A percentile compares a stretch with the other conserved stretches of the same genome.
phyloP scores from a whole-genome alignment of 257 asterid genomes.

The Penstemon eatonii region DNA sequence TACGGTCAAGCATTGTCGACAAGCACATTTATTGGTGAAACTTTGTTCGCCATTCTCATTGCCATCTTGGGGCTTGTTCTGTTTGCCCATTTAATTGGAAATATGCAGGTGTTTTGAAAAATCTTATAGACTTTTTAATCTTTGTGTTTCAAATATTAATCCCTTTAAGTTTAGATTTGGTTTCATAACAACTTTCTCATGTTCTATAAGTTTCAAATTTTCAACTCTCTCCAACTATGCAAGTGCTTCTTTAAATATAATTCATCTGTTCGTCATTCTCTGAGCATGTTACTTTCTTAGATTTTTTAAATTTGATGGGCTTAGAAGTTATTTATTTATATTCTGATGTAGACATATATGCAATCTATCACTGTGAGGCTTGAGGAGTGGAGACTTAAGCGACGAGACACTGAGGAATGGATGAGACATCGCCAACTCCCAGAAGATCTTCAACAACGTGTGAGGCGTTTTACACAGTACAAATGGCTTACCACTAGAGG shows the following conservation, averaged over 20 bases:
- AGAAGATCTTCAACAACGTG: constrained; percentile 55
- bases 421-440: constrained; percentile 93
- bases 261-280: neutral
- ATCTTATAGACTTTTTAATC: neutral
- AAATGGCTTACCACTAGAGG: constrained; percentile 91
- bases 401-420: constrained; percentile 93
- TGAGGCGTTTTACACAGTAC: constrained; percentile 71
- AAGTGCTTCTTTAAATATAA: neutral
- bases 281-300: neutral
- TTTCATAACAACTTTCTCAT: too few relatives aligned
- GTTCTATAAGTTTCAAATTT: too few relatives aligned
- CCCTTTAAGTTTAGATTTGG: too few relatives aligned
- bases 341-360: constrained; percentile 59
- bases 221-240: neutral
- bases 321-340: neutral
- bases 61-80: constrained; percentile 86
- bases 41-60: constrained; percentile 75
- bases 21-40: constrained; percentile 80
- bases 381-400: constrained; percentile 89
- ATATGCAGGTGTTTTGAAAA: constrained; percentile 72
- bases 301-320: constrained; percentile 14
- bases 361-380: constrained; percentile 92
- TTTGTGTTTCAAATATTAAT: neutral
- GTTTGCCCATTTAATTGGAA: constrained; percentile 87
- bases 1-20: constrained; percentile 77